Evolutionary conservation across 1,284 basidiomycete genomes (phyloP).

Genomic region (Testicularia cyperi): DNA sequence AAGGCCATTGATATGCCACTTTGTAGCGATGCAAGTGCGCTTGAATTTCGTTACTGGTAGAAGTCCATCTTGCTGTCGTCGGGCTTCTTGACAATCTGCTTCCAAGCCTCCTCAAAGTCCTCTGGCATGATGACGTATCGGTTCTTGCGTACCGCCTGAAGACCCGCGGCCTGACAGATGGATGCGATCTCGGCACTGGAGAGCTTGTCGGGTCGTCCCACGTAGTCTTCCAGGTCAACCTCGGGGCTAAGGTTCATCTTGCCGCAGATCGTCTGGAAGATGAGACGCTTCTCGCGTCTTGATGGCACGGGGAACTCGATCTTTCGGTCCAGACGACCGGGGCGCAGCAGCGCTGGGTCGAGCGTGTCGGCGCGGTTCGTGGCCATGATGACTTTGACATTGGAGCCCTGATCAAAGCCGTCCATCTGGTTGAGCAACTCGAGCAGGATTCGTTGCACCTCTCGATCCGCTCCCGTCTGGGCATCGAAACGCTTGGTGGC

Average conservation of each 20-base stretch:
- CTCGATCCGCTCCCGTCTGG: constrained; percentile 96
- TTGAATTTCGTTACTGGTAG: constrained; percentile 57
- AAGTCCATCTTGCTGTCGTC: constrained; percentile 58
- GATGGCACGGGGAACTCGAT: constrained; percentile 97
- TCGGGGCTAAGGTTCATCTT: constrained; percentile 99
- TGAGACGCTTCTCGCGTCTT: constrained; percentile 89
- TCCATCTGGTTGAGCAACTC: constrained; percentile 99
- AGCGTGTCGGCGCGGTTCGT: constrained; percentile 60
- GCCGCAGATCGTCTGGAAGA: constrained; percentile 95
- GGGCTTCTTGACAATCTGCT: constrained; percentile 58
- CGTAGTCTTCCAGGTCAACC: constrained; percentile 97
- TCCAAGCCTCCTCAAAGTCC: constrained; percentile 76
- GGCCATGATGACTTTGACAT: constrained; percentile 74
- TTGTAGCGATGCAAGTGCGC: too few species aligned
- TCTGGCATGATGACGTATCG: constrained; percentile 92
- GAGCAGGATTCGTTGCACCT: constrained; percentile 98
- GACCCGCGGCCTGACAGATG: constrained; percentile 93
- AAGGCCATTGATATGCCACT: too few species aligned
- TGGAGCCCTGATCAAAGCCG: constrained; percentile 98
- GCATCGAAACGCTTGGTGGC: constrained; percentile 99
- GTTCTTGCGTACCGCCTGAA: constrained; percentile 98
- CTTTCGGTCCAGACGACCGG: constrained; percentile 95
- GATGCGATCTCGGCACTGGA: constrained; percentile 94
- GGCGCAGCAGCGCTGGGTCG: constrained; percentile 90
- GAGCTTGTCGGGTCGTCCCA: constrained; percentile 91